Evolutionary conservation across 129 eudicot species (phyloP).

Genomic region (Artemisia argyi): DNA sequence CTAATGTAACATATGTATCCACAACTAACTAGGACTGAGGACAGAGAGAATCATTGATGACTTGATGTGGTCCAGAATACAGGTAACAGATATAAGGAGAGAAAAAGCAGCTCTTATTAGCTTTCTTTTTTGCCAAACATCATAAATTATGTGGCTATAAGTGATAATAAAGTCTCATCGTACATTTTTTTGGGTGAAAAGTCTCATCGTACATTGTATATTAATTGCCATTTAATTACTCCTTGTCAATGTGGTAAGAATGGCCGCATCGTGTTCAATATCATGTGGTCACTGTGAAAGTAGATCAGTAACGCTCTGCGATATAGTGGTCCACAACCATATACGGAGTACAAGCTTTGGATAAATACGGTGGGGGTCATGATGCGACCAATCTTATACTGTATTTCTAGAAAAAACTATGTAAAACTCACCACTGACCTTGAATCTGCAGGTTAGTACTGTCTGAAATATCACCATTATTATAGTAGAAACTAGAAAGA

Average conservation of each 20-base stretch:
- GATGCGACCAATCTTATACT: constrained; percentile 16
- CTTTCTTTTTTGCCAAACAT: constrained; percentile 17
- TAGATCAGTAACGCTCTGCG: background rate
- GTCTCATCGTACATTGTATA: constrained; percentile 24
- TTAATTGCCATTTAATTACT: constrained; percentile 9
- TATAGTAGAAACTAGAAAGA: constrained; percentile 6
- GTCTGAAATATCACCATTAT: constrained; percentile 10
- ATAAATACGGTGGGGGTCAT: constrained; percentile 19
- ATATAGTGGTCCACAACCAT: background rate
- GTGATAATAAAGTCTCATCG: constrained; percentile 24
- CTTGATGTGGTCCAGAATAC: constrained; percentile 22
- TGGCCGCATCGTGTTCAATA: constrained; percentile 25
- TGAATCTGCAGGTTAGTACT: constrained; percentile 1
- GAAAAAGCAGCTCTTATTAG: constrained; percentile 20
- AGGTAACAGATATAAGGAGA: constrained; percentile 10
- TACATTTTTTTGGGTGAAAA: constrained; percentile 3
- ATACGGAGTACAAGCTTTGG: background rate
- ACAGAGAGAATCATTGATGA: constrained; percentile 7
- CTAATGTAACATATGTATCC: background rate
- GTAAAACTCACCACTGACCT: background rate
- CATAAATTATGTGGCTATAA: constrained; percentile 17
- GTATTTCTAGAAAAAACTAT: constrained; percentile 20
- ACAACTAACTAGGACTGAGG: constrained; percentile 7
- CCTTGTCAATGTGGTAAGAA: constrained; percentile 5
- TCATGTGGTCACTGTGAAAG: constrained; percentile 21